phyloP scores from a whole-genome alignment of 1,139 yeast species.

The Yamadazyma mexicana region DNA sequence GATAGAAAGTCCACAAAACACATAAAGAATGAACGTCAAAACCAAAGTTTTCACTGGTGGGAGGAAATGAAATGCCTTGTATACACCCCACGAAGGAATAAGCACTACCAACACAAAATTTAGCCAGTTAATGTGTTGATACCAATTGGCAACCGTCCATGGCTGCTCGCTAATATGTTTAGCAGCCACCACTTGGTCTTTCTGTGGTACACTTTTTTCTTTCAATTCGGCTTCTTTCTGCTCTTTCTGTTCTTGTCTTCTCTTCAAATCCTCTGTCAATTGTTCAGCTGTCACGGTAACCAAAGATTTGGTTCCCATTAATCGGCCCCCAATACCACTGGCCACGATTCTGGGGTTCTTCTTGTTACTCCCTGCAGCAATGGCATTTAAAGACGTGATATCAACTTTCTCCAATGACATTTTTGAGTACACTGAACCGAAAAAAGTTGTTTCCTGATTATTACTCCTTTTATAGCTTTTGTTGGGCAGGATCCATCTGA shows the following conservation, averaged over 20 bases:
- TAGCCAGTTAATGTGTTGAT: slow-evolving; percentile 89
- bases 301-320: slow-evolving; percentile 78
- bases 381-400: slow-evolving; percentile 72
- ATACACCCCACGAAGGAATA: slow-evolving; percentile 67
- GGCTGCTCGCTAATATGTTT: slow-evolving; percentile 89
- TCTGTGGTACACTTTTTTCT: slow-evolving; percentile 37
- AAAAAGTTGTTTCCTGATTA: background rate
- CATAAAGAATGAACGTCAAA: slow-evolving; percentile 63
- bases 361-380: slow-evolving; percentile 85
- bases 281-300: slow-evolving; percentile 65
- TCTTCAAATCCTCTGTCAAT: slow-evolving; percentile 48
- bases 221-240: too few relatives aligned
- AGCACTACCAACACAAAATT: slow-evolving; percentile 73
- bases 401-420: slow-evolving; percentile 41
- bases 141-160: slow-evolving; percentile 82
- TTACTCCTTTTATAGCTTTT: background rate
- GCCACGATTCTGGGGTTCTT: slow-evolving; percentile 67
- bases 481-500: too few relatives aligned
- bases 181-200: slow-evolving; percentile 27
- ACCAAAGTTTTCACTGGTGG: slow-evolving; percentile 59
- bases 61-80: slow-evolving; percentile 47
- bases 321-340: slow-evolving; percentile 70
- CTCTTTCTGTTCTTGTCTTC: background rate
- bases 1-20: slow-evolving; percentile 78
- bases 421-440: background rate